Conservation (phyloP, 495 filamentous ascomycete species). For the Daldinia caldariorum region DNA sequence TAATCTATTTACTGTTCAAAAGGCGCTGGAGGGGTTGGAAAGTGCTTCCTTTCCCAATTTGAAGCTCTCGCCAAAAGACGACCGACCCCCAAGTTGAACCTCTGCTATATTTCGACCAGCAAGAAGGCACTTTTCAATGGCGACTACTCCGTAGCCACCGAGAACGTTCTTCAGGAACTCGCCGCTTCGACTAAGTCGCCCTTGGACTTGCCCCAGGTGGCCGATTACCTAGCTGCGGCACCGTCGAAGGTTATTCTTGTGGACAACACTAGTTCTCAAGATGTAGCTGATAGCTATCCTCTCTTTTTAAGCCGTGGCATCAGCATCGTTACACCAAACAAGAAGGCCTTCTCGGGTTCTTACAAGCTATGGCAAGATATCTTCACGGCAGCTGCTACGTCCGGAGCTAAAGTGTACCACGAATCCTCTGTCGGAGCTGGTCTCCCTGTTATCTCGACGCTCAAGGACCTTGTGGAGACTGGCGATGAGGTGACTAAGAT, state of each 20-base stretch:
- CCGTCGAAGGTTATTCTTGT: constrained; percentile 81
- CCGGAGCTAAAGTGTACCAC: constrained; percentile 84
- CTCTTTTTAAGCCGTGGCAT: constrained; percentile 79
- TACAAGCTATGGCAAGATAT: constrained; percentile 84
- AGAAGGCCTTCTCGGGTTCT: constrained; percentile 89
- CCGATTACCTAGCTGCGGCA: constrained; percentile 72
- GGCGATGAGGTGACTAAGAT: constrained; percentile 88
- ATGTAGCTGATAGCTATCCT: constrained; percentile 82
- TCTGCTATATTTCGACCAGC: constrained; percentile 83
- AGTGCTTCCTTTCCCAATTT: constrained; percentile 87
- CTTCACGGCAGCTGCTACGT: constrained; percentile 68
- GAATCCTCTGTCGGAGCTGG: constrained; percentile 93
- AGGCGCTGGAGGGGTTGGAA: constrained; percentile 95
- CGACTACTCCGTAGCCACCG: constrained; percentile 67
- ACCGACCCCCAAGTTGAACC: constrained; percentile 66
- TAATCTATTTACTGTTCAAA: constrained; percentile 31
- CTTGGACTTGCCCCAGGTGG: constrained; percentile 71
- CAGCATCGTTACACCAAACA: constrained; percentile 94
- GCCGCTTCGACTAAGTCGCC: constrained; percentile 65
- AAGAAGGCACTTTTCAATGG: constrained; percentile 75
- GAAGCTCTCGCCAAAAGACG: constrained; percentile 63
- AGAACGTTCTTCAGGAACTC: constrained; percentile 64
- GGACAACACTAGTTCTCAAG: constrained; percentile 91
- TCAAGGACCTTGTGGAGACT: constrained; percentile 88
- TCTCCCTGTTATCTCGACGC: constrained; percentile 88